Base-by-base conservation (phyloP, 2,329 filamentous ascomycete species). In the Magnaporthiopsis incrustans region DNA sequence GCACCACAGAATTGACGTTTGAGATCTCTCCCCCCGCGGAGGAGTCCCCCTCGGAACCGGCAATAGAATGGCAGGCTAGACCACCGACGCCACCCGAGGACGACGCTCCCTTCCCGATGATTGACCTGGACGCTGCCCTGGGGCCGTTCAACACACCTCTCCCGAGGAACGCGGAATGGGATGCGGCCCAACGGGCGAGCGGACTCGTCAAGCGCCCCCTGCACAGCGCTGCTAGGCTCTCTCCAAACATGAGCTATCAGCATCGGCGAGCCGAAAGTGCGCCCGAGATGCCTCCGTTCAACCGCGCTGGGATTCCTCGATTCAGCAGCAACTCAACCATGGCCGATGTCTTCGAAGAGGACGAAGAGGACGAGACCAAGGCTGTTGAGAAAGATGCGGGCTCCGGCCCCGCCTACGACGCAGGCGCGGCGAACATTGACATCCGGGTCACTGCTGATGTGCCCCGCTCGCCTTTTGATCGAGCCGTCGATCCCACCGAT, bases 41-140 rank as follows among this genome's bases (percentile, higher is more conserved):
- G 5, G 57, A 25, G 22, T 53, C 44, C n/a, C 44, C 44, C 18
- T 22, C 44, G 11, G 22, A 3, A 4, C 68, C 69, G 57, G 63
- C 68, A 2, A 65, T 71, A 26, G 66, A 73, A 3, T 77, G 77
- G 70, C 78, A 77, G 58, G 75, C 78, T 68, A 75, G 74, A 33
- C 72, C 71, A 6, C 68, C 71, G 25, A 70, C 70, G 66, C 76
- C 69, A 57, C 75, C 74, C 2, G 81, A 85, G 11, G 85, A 88
- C 60, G 91, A 96, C 65, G 74, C 84, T 3, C 83, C 88, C 63
- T 91, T 87, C 71, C 88, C 90, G 10, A 89, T 97, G 74, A 96
- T 99, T 67, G 95, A 99, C 74, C 79, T 99, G 57, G 95, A 99
- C 77, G 94, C 93, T 25, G 95, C 94, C 32, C 82, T 98, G 1